These are phyloP conservation scores for Coniosporium tulheliwenetii DNA, from an alignment of 2,329 filamentous ascomycete species.

Conservation along the genomic window DNA sequence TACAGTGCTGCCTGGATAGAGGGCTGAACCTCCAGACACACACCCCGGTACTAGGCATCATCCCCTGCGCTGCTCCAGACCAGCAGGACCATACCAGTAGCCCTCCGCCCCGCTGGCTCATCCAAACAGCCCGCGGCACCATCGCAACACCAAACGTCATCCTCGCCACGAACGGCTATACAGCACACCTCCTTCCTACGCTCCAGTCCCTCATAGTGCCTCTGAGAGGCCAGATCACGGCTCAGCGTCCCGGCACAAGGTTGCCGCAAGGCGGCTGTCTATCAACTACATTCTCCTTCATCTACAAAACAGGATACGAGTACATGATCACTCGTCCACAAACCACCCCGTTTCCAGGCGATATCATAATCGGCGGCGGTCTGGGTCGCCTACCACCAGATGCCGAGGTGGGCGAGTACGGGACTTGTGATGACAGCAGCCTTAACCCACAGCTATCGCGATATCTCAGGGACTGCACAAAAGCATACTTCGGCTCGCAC, in stretches of 20 bases:
- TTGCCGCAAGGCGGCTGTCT: constrained; percentile 21
- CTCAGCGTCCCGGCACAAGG: constrained; percentile 18
- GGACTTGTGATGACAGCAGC: constrained; percentile 39
- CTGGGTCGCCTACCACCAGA: constrained; percentile 23
- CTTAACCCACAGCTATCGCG: constrained; percentile 35
- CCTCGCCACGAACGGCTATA: constrained; percentile 14
- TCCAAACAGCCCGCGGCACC: constrained; percentile 10
- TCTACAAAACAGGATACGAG: constrained; percentile 46
- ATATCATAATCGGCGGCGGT: constrained; percentile 49
- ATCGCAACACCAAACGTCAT: constrained; percentile 10
- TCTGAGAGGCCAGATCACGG: constrained; percentile 23
- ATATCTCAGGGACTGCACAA: constrained; percentile 28
- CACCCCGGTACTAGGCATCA: constrained; percentile 26
- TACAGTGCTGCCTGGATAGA: constrained; percentile 26
- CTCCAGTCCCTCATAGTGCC: constrained; percentile 19
- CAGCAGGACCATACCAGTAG: constrained; percentile 2
- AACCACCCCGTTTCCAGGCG: constrained; percentile 27
- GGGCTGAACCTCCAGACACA: constrained; percentile 38
- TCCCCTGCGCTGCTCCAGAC: constrained; percentile 10
- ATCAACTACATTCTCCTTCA: constrained; percentile 43
- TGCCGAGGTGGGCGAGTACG: constrained; percentile 25
- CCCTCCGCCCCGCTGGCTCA: constrained; percentile 6
- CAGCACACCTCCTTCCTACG: constrained; percentile 9
- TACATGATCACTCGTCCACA: constrained; percentile 47
- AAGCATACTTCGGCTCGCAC: constrained; percentile 34